Conservation (phyloP, 768 basidiomycete genomes). For the Saitozyma sp. region DNA sequence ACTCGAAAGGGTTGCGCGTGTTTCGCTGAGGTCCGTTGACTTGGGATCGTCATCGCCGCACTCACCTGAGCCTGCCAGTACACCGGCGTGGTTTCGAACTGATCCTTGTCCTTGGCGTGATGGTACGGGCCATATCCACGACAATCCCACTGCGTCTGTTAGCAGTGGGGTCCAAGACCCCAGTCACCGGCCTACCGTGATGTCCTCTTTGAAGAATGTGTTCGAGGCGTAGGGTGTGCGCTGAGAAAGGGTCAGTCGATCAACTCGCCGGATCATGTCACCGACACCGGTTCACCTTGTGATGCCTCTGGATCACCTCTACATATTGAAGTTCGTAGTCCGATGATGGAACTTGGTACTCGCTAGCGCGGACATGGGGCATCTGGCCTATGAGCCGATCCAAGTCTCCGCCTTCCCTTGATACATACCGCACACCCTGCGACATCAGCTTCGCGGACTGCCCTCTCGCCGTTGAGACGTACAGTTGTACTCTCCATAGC, state of each 20-base stretch:
- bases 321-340: constrained; percentile 35
- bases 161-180: background rate
- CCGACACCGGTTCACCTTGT: constrained; percentile 31
- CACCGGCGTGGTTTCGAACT: constrained; percentile 13
- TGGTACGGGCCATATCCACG: constrained; percentile 22
- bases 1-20: constrained; percentile 27
- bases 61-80: constrained; percentile 31
- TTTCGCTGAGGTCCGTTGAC: constrained; percentile 6
- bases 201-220: constrained; percentile 41
- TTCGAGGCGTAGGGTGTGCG: constrained; percentile 35
- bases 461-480: constrained; percentile 2
- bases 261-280: background rate
- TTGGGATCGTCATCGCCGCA: background rate
- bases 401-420: constrained; percentile 1
- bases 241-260: constrained; percentile 1
- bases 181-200: constrained; percentile 13
- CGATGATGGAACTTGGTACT: constrained; percentile 21
- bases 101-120: constrained; percentile 12
- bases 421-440: background rate
- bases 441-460: too few species aligned
- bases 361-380: constrained; percentile 35
- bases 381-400: constrained; percentile 13
- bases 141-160: constrained; percentile 25
- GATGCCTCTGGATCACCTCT: constrained; percentile 42
- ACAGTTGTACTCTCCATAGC: constrained; percentile 33